phyloP scores from a whole-genome alignment of 2,329 filamentous ascomycete genomes.

The Xenosphaeropsis pyriputrescens region DNA sequence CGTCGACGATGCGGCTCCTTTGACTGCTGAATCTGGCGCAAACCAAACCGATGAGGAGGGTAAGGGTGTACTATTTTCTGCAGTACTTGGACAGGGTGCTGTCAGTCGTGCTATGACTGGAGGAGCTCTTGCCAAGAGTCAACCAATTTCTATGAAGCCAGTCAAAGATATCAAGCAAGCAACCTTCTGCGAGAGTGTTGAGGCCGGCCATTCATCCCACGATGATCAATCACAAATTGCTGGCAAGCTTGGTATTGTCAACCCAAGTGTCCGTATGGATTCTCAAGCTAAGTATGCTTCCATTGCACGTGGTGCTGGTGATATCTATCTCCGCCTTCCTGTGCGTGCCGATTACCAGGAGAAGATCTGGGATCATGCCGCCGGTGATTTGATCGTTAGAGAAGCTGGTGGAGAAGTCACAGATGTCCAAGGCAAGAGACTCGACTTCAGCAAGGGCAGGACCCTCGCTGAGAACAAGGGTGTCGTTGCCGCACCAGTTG shows the following conservation, averaged over 20 bases:
- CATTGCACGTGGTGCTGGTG: slow-evolving; percentile 84
- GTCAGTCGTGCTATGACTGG: slow-evolving; percentile 57
- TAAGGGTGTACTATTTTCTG: slow-evolving; percentile 79
- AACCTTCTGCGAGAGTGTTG: slow-evolving; percentile 93
- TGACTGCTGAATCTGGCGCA: slow-evolving; percentile 58
- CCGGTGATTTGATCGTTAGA: slow-evolving; percentile 83
- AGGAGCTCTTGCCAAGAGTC: slow-evolving; percentile 35
- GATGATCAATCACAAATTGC: slow-evolving; percentile 78
- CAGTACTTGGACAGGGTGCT: slow-evolving; percentile 66
- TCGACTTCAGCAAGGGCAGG: slow-evolving; percentile 78
- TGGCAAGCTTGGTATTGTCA: slow-evolving; percentile 70
- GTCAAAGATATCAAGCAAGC: slow-evolving; percentile 62
- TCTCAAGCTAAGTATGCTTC: slow-evolving; percentile 96
- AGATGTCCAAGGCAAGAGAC: slow-evolving; percentile 68
- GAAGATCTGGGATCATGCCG: slow-evolving; percentile 99
- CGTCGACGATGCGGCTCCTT: slow-evolving; percentile 59
- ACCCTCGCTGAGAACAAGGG: slow-evolving; percentile 87
- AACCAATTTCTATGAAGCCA: slow-evolving; percentile 65
- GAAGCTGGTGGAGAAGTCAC: slow-evolving; percentile 90
- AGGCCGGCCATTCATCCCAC: slow-evolving; percentile 84
- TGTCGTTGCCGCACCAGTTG: slow-evolving; percentile 72
- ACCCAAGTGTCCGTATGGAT: slow-evolving; percentile 87
- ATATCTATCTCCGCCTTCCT: slow-evolving; percentile 85
- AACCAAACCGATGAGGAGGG: slow-evolving; percentile 61
- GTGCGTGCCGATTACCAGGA: slow-evolving; percentile 81